Evolutionary conservation across 257 asterid species (phyloP).

Genomic region (Forsythia suspensa): DNA sequence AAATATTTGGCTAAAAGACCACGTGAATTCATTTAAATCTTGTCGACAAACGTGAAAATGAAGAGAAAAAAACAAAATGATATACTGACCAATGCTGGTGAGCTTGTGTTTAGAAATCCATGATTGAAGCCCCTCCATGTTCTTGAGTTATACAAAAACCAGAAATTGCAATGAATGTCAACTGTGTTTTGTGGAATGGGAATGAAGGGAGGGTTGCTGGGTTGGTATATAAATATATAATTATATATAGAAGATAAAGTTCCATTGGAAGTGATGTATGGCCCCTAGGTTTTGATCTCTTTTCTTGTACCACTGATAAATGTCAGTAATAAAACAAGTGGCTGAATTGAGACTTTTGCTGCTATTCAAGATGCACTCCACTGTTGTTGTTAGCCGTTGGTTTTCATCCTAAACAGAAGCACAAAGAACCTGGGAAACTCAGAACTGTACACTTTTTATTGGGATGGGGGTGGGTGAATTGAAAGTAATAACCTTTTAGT

Average conservation of each 20-base stretch:
- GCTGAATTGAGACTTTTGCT: slow-evolving; percentile 16
- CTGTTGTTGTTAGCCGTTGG: slow-evolving; percentile 17
- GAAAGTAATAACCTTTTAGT: too few relatives aligned
- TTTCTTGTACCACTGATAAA: slow-evolving; percentile 18
- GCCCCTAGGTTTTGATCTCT: slow-evolving; percentile 42
- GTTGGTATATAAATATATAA: slow-evolving; percentile 18
- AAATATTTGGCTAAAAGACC: too few relatives aligned
- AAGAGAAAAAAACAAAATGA: background rate
- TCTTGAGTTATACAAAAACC: background rate
- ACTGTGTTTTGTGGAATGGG: background rate
- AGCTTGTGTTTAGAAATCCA: slow-evolving; percentile 81
- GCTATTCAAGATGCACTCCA: background rate
- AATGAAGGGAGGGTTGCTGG: background rate
- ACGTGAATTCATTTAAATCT: background rate
- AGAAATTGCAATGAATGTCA: background rate
- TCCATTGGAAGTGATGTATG: background rate
- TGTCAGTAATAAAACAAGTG: slow-evolving; percentile 24
- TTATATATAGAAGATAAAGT: too few relatives aligned
- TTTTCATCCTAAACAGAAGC: background rate
- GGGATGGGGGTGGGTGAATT: background rate
- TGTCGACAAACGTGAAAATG: background rate
- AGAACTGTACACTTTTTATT: background rate
- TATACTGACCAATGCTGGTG: slow-evolving; percentile 57
- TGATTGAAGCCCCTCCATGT: slow-evolving; percentile 62
- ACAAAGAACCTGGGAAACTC: background rate